A percentile compares a stretch with the other conserved stretches of the same genome.
phyloP scores from a whole-genome alignment of 2,329 filamentous ascomycete species.

The Venturia effusa region DNA sequence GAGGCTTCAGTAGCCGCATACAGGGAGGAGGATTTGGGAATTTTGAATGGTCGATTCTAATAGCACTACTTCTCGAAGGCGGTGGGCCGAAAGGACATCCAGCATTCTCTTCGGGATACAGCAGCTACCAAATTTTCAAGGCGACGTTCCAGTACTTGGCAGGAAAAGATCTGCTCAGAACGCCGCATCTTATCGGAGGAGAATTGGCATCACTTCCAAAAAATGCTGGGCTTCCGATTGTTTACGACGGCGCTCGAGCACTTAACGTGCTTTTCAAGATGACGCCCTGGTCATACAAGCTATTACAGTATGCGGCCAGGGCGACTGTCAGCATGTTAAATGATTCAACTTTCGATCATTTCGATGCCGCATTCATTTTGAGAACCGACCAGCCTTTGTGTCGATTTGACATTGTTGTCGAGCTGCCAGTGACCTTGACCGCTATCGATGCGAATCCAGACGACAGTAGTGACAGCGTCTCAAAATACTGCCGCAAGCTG shows the following conservation, averaged over 20 bases:
- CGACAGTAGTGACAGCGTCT: not conserved
- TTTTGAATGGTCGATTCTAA: constrained; percentile 79
- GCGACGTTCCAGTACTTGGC: constrained; percentile 81
- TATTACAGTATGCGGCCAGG: constrained; percentile 64
- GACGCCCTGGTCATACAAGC: constrained; percentile 68
- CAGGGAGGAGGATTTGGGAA: constrained; percentile 76
- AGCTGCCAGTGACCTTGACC: constrained; percentile 16
- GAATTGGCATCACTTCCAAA: constrained; percentile 22
- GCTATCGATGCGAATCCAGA: not conserved
- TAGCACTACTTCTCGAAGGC: constrained; percentile 70
- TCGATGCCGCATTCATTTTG: constrained; percentile 72
- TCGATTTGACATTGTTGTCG: constrained; percentile 44
- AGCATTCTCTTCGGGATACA: constrained; percentile 68
- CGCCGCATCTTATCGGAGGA: constrained; percentile 40
- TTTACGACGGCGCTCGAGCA: constrained; percentile 65
- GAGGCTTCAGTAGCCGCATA: constrained; percentile 64
- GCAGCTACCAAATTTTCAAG: constrained; percentile 90
- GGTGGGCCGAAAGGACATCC: constrained; percentile 62
- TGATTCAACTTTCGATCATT: constrained; percentile 65
- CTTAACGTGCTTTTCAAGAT: constrained; percentile 88
- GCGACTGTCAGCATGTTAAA: constrained; percentile 65
- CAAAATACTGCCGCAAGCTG: constrained; percentile 38
- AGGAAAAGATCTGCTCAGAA: constrained; percentile 58
- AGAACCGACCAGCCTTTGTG: constrained; percentile 41
- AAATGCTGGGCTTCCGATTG: constrained; percentile 47